phyloP scores from a whole-genome alignment of 352 stramenopile species.

The Phytophthora syringae region DNA sequence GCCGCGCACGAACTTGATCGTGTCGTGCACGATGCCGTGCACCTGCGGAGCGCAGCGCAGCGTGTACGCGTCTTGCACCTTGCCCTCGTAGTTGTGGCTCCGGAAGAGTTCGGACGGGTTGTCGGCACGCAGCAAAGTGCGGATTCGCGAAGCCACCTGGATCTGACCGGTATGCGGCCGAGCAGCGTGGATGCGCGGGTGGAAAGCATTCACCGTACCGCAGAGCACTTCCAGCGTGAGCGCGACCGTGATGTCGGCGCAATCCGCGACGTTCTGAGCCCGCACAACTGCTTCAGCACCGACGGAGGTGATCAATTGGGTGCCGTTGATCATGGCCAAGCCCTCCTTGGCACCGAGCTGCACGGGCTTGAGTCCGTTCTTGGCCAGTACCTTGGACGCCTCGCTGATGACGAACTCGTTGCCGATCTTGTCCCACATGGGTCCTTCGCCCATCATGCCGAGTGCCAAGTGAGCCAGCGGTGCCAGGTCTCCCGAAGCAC shows the following conservation, averaged over 20 bases:
- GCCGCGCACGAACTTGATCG: slow-evolving; percentile 84
- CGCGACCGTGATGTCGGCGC: slow-evolving; percentile 81
- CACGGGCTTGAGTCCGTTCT: slow-evolving; percentile 75
- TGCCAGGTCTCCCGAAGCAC: slow-evolving; percentile 88
- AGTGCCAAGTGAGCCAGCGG: slow-evolving; percentile 88
- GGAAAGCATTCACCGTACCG: slow-evolving; percentile 89
- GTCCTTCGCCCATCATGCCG: slow-evolving; percentile 89
- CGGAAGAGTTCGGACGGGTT: slow-evolving; percentile 85
- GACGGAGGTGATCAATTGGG: slow-evolving; percentile 89
- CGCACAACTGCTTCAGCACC: slow-evolving; percentile 82
- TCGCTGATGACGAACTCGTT: slow-evolving; percentile 61
- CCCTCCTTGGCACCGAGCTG: slow-evolving; percentile 89
- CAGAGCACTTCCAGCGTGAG: slow-evolving; percentile 89
- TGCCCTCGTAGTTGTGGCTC: slow-evolving; percentile 89
- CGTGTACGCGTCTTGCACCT: slow-evolving; percentile 92
- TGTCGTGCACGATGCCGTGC: slow-evolving; percentile 90
- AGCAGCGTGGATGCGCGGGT: slow-evolving; percentile 88
- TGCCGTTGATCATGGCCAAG: slow-evolving; percentile 93
- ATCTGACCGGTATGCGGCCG: slow-evolving; percentile 83
- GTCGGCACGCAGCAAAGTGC: slow-evolving; percentile 80
- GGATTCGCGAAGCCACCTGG: slow-evolving; percentile 80
- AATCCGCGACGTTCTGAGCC: slow-evolving; percentile 75
- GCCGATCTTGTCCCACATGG: slow-evolving; percentile 85
- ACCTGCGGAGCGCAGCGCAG: slow-evolving; percentile 90
- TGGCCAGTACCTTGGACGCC: slow-evolving; percentile 69